These are phyloP conservation scores for Tolypocladium cylindrosporum DNA, from an alignment of 2,329 filamentous ascomycete genomes.

Conservation along the genomic window DNA sequence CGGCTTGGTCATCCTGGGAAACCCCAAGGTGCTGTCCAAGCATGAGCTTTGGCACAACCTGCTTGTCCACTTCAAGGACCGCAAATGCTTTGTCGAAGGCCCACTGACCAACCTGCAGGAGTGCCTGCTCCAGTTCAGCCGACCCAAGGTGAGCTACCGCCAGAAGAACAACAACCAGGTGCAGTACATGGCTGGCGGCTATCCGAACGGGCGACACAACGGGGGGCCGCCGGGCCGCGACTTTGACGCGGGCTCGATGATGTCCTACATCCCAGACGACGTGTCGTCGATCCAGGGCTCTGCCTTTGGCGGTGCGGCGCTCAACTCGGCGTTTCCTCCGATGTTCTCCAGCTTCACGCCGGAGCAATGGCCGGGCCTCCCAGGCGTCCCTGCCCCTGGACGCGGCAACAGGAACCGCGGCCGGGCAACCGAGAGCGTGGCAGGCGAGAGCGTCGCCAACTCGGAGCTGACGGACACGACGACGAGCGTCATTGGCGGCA, in stretches of 20 bases:
- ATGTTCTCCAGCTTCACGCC: conserved; percentile 91
- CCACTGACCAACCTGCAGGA: conserved; percentile 93
- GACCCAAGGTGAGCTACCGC: conserved; percentile 86
- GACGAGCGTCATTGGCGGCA: conserved; percentile 65
- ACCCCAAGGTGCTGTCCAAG: conserved; percentile 94
- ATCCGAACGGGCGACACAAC: conserved; percentile 30
- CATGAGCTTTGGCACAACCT: conserved; percentile 97
- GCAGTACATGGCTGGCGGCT: conserved; percentile 46
- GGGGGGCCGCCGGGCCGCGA: conserved; percentile 35
- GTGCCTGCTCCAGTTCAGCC: conserved; percentile 87
- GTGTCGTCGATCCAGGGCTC: conserved; percentile 94
- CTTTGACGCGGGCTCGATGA: conserved; percentile 74
- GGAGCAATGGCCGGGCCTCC: conserved; percentile 80
- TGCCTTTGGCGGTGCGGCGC: conserved; percentile 73
- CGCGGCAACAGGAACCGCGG: conserved; percentile 60
- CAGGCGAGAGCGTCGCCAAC: conserved; percentile 85
- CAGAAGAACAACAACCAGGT: conserved; percentile 70
- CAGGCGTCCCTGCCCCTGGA: conserved; percentile 48
- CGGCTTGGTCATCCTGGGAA: conserved; percentile 90
- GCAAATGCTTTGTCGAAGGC: conserved; percentile 90
- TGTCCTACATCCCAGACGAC: conserved; percentile 94
- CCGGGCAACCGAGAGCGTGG: conserved; percentile 65
- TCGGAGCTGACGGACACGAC: conserved; percentile 83
- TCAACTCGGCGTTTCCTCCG: conserved; percentile 67
- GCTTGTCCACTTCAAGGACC: conserved; percentile 91